Evolutionary conservation across 176 grass and related monocot genomes (phyloP).

Genomic region (Paspalum vaginatum): DNA sequence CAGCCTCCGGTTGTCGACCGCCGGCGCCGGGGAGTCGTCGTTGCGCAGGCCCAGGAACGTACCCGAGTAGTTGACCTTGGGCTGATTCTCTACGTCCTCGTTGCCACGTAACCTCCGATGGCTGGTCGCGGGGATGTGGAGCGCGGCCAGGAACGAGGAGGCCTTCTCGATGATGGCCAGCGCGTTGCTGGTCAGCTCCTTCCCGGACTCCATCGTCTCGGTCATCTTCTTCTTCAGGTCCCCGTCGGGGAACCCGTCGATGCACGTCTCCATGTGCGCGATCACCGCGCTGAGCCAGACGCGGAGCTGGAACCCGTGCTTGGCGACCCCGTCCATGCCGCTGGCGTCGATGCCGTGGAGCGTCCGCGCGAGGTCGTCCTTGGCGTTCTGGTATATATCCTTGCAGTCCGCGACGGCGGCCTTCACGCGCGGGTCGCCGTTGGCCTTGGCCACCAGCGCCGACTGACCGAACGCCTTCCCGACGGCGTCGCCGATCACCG

Average conservation of each 20-base stretch:
- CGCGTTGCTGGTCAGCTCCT: slow-evolving; percentile 69
- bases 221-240: slow-evolving; percentile 64
- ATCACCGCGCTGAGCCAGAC: slow-evolving; percentile 76
- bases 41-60: too few relatives aligned
- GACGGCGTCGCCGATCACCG: slow-evolving; percentile 52
- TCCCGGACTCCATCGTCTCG: slow-evolving; percentile 54
- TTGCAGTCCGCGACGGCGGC: slow-evolving; percentile 61
- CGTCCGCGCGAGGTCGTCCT: slow-evolving; percentile 49
- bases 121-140: slow-evolving; percentile 12
- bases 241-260: slow-evolving; percentile 79
- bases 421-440: slow-evolving; percentile 53
- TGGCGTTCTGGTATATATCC: slow-evolving; percentile 54
- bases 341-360: slow-evolving; percentile 46
- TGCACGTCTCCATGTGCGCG: slow-evolving; percentile 75
- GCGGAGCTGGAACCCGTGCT: slow-evolving; percentile 43
- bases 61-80: background rate
- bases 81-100: background rate
- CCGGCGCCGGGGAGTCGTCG: background rate
- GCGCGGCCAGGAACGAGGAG: slow-evolving; percentile 33
- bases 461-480: slow-evolving; percentile 41
- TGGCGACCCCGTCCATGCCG: slow-evolving; percentile 34
- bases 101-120: slow-evolving; percentile 22
- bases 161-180: slow-evolving; percentile 64
- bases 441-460: slow-evolving; percentile 25
- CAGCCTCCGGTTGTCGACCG: background rate